A percentile compares a stretch with the other conserved stretches of the same genome.
phyloP scores from a whole-genome alignment of 306 rosid genomes.

The Cicer cuneatum region DNA sequence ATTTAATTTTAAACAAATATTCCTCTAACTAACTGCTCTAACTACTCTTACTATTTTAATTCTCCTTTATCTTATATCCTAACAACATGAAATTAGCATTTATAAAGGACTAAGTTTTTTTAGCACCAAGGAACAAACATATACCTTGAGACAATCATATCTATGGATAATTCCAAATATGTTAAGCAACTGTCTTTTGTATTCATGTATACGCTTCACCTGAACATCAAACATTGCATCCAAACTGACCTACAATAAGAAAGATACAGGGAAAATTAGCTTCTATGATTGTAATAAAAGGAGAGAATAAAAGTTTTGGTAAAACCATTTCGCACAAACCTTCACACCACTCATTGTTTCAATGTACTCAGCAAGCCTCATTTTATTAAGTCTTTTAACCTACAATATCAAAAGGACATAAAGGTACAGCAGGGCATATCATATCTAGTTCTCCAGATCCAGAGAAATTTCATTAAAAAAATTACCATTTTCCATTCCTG shows the following conservation, averaged over 20 bases:
- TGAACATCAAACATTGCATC: conserved; percentile 90
- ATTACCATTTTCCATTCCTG: conserved; percentile 77
- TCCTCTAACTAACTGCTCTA: not conserved
- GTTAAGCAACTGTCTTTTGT: conserved; percentile 82
- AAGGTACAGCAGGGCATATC: conserved; percentile 31
- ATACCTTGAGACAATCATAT: conserved; percentile 78
- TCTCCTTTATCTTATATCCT: not conserved
- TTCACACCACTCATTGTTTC: conserved; percentile 76
- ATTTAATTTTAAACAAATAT: not conserved
- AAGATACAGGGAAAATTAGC: conserved; percentile 40
- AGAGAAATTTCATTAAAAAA: conserved; percentile 23
- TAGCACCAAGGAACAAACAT: conserved; percentile 24
- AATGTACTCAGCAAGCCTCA: conserved; percentile 78
- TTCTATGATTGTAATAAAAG: conserved; percentile 32
- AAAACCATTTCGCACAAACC: conserved; percentile 49
- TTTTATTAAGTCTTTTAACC: conserved; percentile 75
- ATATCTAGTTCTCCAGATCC: conserved; percentile 34
- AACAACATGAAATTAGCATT: conserved; percentile 18
- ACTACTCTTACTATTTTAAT: not conserved
- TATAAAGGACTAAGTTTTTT: conserved; percentile 30
- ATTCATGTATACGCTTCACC: conserved; percentile 80
- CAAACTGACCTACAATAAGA: conserved; percentile 65
- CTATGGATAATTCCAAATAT: conserved; percentile 75
- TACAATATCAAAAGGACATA: conserved; percentile 42
- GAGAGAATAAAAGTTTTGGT: conserved; percentile 15